Evolutionary conservation across 495 filamentous ascomycete genomes (phyloP).

Genomic region (Haplographium delicatum): DNA sequence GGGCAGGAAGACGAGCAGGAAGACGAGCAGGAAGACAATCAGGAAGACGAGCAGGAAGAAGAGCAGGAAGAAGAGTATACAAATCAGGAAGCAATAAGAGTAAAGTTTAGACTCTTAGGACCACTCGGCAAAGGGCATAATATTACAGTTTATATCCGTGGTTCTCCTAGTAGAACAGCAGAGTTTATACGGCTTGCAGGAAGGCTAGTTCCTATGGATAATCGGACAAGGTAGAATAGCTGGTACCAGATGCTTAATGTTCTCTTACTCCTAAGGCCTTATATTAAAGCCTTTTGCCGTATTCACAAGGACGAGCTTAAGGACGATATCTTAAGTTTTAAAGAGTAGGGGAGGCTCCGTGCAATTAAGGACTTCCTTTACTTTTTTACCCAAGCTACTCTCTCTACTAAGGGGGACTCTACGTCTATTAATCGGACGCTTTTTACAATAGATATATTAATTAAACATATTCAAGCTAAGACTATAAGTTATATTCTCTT

Average conservation of each 20-base stretch:
- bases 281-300: not conserved
- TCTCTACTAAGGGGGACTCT: not conserved
- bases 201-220: not conserved
- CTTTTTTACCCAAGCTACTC: not conserved
- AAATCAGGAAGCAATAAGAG: not conserved
- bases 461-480: not conserved
- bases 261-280: not conserved
- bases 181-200: not conserved
- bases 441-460: not conserved
- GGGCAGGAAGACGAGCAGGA: not conserved
- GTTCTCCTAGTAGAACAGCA: not conserved
- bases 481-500: not conserved
- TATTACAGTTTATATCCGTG: not conserved
- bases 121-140: not conserved
- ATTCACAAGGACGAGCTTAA: not conserved
- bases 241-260: slow-evolving; percentile 1
- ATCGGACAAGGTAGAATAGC: not conserved
- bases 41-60: too few species aligned
- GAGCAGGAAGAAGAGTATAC: not conserved
- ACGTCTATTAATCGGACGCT: not conserved
- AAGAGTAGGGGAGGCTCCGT: not conserved
- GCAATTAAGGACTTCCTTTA: not conserved
- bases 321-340: not conserved
- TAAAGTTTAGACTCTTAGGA: not conserved
- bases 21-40: too few species aligned